Evolutionary conservation across 2,329 filamentous ascomycete species (phyloP), one percentile per base, ranked within the genome.

Genomic region (Akanthomyces dipterigenus): DNA sequence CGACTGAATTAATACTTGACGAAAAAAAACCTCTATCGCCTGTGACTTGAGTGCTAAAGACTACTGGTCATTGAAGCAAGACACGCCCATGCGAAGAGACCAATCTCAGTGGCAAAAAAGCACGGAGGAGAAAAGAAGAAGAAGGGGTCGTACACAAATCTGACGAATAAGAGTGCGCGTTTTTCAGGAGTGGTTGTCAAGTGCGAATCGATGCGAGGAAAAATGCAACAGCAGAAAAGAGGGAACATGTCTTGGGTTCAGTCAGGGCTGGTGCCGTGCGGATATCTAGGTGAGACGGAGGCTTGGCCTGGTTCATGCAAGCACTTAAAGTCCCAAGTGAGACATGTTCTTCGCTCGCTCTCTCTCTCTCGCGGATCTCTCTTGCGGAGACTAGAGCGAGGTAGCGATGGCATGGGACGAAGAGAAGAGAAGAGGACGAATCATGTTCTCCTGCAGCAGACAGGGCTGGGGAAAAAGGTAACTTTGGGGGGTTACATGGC

Each of bases 1-100:
- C 12, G 45, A 51, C 53, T 42, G 42, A 16, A 22, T 56, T 55
- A 62, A 62, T 63, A 49, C 26, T 51, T 42, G 22, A 51, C 34
- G 46, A 59, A 50, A 43, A 31, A 51, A 7, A 18, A 16, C 14
- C 7, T 36, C n/a, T 22, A n/a, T 18, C 14, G n/a, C 34, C 20
- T 24, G 28, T 38, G 45, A 49, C 45, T 11, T 26, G 9, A 12
- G 7, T 20, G 31, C 31, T 11, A 9, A 34, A 34, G 31, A 34
- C 11, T 5, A 22, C 42, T 4, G 36, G 36, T 14, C 16, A 16
- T 3, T 5, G 36, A 38, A 14, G 36, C 36, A 38, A 38, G 36
- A 38, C 36, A 38, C 16, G 36, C 36, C 12, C 12, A 22, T 34
- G 43, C 3, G 20, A 11, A 22, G 43, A 14, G n/a, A 46, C 43